Percentiles rank a stretch among this genome's conserved stretches.
Evolutionary conservation across 805 yeast species (phyloP).

Genomic region (Suhomyces sp.): DNA sequence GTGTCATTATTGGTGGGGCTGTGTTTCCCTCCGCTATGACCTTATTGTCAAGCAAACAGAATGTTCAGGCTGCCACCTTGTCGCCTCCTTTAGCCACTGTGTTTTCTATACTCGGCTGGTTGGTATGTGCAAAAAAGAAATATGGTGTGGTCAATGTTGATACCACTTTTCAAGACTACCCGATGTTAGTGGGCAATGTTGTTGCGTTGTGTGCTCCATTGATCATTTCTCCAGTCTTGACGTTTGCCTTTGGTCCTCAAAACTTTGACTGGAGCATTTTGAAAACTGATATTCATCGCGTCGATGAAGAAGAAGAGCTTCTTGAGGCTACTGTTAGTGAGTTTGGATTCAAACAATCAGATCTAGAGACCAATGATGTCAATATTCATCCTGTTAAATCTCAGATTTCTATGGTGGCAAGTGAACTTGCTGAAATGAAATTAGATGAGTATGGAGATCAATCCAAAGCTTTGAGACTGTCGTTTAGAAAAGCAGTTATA

Average conservation of each 20-base stretch:
- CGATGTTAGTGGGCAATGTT: conserved; percentile 88
- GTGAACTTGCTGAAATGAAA: conserved; percentile 30
- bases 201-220: conserved; percentile 77
- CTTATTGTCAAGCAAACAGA: conserved; percentile 63
- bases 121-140: conserved; percentile 34
- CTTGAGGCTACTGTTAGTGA: conserved; percentile 34
- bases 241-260: conserved; percentile 63
- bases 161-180: conserved; percentile 75
- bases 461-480: conserved; percentile 47
- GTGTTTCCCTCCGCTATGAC: conserved; percentile 76
- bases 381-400: conserved; percentile 37
- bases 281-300: conserved; percentile 54
- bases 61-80: conserved; percentile 62
- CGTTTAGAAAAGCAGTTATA: conserved; percentile 60
- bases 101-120: conserved; percentile 65
- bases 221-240: conserved; percentile 63
- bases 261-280: conserved; percentile 71
- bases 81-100: conserved; percentile 80
- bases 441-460: conserved; percentile 45
- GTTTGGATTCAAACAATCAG: conserved; percentile 13
- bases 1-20: conserved; percentile 82
- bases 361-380: conserved; percentile 17
- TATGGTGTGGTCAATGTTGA: conserved; percentile 33
- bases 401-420: conserved; percentile 37
- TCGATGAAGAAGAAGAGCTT: conserved; percentile 71